These are phyloP conservation scores for Lanmaoa rubissima DNA, from an alignment of 768 basidiomycete genomes.

Conservation along the genomic window DNA sequence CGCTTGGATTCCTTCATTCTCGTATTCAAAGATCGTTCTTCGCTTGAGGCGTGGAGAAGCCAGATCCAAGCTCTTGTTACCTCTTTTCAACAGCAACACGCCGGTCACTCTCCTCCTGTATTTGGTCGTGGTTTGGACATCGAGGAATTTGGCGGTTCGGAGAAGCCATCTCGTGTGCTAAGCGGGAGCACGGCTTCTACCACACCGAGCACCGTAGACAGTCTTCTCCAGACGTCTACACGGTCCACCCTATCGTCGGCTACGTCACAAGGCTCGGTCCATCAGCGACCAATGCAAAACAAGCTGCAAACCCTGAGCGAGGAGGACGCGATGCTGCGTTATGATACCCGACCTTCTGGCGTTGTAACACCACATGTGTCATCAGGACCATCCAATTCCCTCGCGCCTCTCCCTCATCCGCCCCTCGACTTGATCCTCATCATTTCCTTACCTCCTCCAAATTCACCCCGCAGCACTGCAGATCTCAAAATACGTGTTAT, in stretches of 20 bases:
- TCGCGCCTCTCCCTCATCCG: slow-evolving; percentile 80
- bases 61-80: slow-evolving; percentile 79
- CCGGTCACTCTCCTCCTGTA: slow-evolving; percentile 31
- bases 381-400: slow-evolving; percentile 74
- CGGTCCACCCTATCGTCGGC: slow-evolving; percentile 73
- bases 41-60: slow-evolving; percentile 84
- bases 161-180: slow-evolving; percentile 76
- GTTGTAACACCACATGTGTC: slow-evolving; percentile 72
- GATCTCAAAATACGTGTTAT: slow-evolving; percentile 88
- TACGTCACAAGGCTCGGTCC: slow-evolving; percentile 63
- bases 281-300: slow-evolving; percentile 33
- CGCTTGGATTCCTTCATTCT: slow-evolving; percentile 91
- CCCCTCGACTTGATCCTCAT: slow-evolving; percentile 92
- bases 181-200: slow-evolving; percentile 69
- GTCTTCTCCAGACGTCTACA: slow-evolving; percentile 62
- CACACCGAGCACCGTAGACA: slow-evolving; percentile 57
- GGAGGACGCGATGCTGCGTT: slow-evolving; percentile 62
- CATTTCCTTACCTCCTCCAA: slow-evolving; percentile 77
- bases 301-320: slow-evolving; percentile 70
- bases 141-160: slow-evolving; percentile 77
- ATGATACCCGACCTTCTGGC: slow-evolving; percentile 48
- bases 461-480: slow-evolving; percentile 71
- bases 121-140: slow-evolving; percentile 47
- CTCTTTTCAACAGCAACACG: slow-evolving; percentile 60
- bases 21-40: slow-evolving; percentile 88